Base-by-base conservation (phyloP, 176 grass and related monocot genomes). In the Ensete glaucum region DNA sequence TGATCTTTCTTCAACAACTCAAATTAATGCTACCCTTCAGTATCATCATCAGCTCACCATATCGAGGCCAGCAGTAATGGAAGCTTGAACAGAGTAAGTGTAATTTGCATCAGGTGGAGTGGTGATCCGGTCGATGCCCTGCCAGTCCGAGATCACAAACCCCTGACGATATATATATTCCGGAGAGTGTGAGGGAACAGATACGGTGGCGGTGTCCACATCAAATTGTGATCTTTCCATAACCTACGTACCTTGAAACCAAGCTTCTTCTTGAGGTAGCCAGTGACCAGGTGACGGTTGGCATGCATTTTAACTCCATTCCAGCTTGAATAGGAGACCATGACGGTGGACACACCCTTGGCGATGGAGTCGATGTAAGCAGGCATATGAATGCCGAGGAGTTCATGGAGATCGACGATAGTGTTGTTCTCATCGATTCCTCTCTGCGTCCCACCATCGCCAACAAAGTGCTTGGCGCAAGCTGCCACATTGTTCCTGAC, bases 281-380 rank as follows among this genome's bases (percentile, higher is more conserved):
- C 74, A 52, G 76, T 48, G 25, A 73, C 29, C 22, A 79, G 24
- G 68, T 49, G 34, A 22, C 13, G 69, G 60, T 64, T 68, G 11
- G 81, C 70, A 79, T 82, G 77, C 67, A 85, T 77, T 53, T 65
- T 69, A 58, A 78, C 84, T 9, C 72, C 75, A 27, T 87, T 82
- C 78, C 77, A 83, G 21, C 78, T 74, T 2, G 67, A 87, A 50
- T 86, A 87, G 62, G 77, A 75, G 49, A 77, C 59, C 53, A 73
- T 81, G n/a, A 81, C 52, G 57, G 85, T 77, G 11, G 77, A 73
- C 50, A 77, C 50, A 15, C 68, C 56, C 69, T 80, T 80, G 52
- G 64, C 81, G 52, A 80, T 26, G 52, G 73, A 71, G 62, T 83
- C 54, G 64, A 67, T 75, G 55, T 74, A 75, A 62, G 85, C 21